Evolutionary conservation across 495 filamentous ascomycete species (phyloP).

Genomic region (Extremus antarcticus): DNA sequence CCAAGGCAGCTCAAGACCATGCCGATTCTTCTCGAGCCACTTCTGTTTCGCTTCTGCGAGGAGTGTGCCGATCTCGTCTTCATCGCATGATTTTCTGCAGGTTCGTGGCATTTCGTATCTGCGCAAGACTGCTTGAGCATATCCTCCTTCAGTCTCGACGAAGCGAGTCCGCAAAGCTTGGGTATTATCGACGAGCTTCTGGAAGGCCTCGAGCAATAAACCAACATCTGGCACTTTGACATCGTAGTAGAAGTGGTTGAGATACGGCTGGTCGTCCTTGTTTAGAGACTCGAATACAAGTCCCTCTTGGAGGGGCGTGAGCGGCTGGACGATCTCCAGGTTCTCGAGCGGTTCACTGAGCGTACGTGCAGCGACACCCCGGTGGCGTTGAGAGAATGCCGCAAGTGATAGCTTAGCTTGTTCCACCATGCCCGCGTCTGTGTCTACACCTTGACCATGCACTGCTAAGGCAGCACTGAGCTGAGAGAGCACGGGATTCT

Average conservation of each 20-base stretch:
- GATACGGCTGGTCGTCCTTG: conserved; percentile 49
- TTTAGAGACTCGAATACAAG: conserved; percentile 61
- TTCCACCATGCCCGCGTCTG: background rate
- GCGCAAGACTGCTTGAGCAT: conserved; percentile 55
- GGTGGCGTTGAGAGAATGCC: conserved; percentile 46
- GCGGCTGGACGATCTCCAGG: conserved; percentile 63
- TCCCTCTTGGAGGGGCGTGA: conserved; percentile 68
- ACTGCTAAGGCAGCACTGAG: background rate
- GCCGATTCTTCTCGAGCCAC: conserved; percentile 36
- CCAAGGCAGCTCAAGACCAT: conserved; percentile 29
- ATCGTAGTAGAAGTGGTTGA: conserved; percentile 54
- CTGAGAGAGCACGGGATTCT: conserved; percentile 20
- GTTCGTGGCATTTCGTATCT: conserved; percentile 35
- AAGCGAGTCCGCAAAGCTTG: conserved; percentile 59
- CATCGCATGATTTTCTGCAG: conserved; percentile 27
- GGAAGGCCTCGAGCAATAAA: conserved; percentile 42
- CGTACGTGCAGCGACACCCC: conserved; percentile 35
- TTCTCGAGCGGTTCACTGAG: conserved; percentile 35
- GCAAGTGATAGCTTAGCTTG: conserved; percentile 31
- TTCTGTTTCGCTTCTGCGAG: conserved; percentile 24
- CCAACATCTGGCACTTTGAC: conserved; percentile 36
- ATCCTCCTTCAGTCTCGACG: conserved; percentile 54
- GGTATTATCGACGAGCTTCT: conserved; percentile 33
- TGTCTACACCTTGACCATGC: background rate
- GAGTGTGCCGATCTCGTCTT: conserved; percentile 24